These are phyloP conservation scores for Periconia sp. DNA, from an alignment of 2,329 filamentous ascomycete genomes.

Conservation along the genomic window DNA sequence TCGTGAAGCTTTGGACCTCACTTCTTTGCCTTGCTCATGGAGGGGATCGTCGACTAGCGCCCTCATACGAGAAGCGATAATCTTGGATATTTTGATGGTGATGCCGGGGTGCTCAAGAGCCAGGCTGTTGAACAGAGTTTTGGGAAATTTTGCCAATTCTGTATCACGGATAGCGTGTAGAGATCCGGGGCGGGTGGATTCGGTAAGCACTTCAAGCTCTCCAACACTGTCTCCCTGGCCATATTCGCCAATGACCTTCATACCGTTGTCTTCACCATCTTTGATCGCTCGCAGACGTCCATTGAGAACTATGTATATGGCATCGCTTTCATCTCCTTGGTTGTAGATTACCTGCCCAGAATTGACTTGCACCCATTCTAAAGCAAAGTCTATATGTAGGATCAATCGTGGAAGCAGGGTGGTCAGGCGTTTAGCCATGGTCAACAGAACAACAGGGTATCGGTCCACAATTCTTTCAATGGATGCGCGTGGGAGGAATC, in stretches of 20 bases:
- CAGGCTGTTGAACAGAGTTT: slow-evolving; percentile 94
- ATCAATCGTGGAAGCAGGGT: slow-evolving; percentile 86
- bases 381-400: slow-evolving; percentile 93
- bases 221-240: slow-evolving; percentile 98
- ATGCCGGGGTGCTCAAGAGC: slow-evolving; percentile 97
- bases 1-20: slow-evolving; percentile 57
- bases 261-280: slow-evolving; percentile 76
- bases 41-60: slow-evolving; percentile 81
- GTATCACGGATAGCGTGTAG: slow-evolving; percentile 96
- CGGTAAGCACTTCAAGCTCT: slow-evolving; percentile 94
- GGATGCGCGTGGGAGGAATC: slow-evolving; percentile 82
- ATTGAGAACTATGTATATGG: slow-evolving; percentile 97
- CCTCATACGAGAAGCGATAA: slow-evolving; percentile 94
- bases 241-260: slow-evolving; percentile 87
- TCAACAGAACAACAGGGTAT: slow-evolving; percentile 88
- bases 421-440: slow-evolving; percentile 93
- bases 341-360: slow-evolving; percentile 94
- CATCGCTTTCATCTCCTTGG: slow-evolving; percentile 92
- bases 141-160: slow-evolving; percentile 92
- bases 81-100: slow-evolving; percentile 98
- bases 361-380: slow-evolving; percentile 97
- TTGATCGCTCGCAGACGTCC: slow-evolving; percentile 83
- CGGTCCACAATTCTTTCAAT: slow-evolving; percentile 90
- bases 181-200: slow-evolving; percentile 85
- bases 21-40: slow-evolving; percentile 65